Evolutionary conservation across 495 filamentous ascomycete species (phyloP), one percentile per base, ranked within the genome.

Genomic region (Durotheca rogersii): DNA sequence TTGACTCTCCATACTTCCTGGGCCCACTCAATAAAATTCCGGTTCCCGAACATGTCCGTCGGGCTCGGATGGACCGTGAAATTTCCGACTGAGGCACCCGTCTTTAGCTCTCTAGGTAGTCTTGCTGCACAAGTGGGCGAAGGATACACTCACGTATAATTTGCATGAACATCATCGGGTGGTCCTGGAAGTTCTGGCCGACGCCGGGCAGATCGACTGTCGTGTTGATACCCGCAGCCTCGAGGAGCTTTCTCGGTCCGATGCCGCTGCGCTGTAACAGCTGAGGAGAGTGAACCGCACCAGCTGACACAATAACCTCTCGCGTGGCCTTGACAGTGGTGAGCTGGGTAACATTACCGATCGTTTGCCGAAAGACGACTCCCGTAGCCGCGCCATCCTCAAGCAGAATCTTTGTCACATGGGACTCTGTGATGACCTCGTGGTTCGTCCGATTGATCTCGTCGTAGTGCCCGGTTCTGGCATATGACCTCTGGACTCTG

Each of bases 241-340:
- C 39, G 1, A 84, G 60, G 4, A 82, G 55, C 16, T 66, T 67
- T 0, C 56, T 59, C 1, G 76, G 76, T 1, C 81, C 80, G 33
- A 84, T 74, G 2, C 81, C 81, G 35, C 74, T 78, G 3, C 77
- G 67, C 56, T 82, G 77, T 5, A 84, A 60, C 1, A 84, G 50
- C 40, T 83, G 79, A 0, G 81, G 81, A 23, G 78, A 81, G 51
- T 82, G 77, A 10, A 84, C 61, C 1, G 72, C 70, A 4, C 81
- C 81, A 0, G 80, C 80, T 1, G 81, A 72, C n/a, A 84, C 32
- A 35, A 84, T 79, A 9, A 84, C 79, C 57, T 85, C 82, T 38
- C 71, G 72, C 4, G 62, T 67, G 0, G 78, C 80, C 14, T 54
- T 67, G 3, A 79, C 67, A 0, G 49, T 61, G 0, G 41, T 53